phyloP scores from a whole-genome alignment of 2,329 filamentous ascomycete genomes.

The Tolypocladium guangdongense region DNA sequence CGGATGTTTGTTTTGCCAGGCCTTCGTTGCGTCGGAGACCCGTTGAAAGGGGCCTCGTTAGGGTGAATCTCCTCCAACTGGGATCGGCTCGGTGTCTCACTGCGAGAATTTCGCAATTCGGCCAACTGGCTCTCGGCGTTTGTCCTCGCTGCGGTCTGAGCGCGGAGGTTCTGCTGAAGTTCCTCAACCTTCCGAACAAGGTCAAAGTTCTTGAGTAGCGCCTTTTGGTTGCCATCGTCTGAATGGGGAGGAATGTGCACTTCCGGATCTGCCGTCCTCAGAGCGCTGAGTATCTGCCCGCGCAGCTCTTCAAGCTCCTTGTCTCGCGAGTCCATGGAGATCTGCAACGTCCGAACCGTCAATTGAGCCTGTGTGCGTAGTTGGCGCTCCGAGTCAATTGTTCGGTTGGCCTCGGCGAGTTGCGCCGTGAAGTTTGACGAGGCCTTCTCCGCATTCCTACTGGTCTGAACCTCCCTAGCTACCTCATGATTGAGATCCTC shows the following conservation, averaged over 20 bases:
- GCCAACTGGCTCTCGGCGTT: conserved; percentile 76
- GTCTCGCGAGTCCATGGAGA: conserved; percentile 67
- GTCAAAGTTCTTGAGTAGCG: conserved; percentile 65
- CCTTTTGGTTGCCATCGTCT: conserved; percentile 49
- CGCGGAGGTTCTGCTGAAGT: conserved; percentile 75
- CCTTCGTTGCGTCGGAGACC: conserved; percentile 63
- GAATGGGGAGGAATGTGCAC: conserved; percentile 52
- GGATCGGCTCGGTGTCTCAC: conserved; percentile 60
- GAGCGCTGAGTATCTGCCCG: conserved; percentile 67
- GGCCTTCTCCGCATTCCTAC: conserved; percentile 79
- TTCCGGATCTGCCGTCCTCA: conserved; percentile 78
- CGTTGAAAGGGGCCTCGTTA: conserved; percentile 64
- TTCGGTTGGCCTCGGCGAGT: conserved; percentile 79
- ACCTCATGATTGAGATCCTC: conserved; percentile 93
- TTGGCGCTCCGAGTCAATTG: conserved; percentile 82
- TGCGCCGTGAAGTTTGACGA: conserved; percentile 72
- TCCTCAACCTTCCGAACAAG: conserved; percentile 79
- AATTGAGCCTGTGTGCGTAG: conserved; percentile 74
- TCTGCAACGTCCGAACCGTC: conserved; percentile 72
- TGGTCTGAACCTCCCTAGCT: conserved; percentile 78
- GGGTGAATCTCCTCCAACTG: conserved; percentile 79
- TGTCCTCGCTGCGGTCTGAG: conserved; percentile 68
- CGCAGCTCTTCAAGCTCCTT: conserved; percentile 73
- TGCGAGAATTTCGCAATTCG: conserved; percentile 64
- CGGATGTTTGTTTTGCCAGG: conserved; percentile 40